Base-by-base conservation (phyloP, 1,139 yeast genomes). In the Diutina siamensis region DNA sequence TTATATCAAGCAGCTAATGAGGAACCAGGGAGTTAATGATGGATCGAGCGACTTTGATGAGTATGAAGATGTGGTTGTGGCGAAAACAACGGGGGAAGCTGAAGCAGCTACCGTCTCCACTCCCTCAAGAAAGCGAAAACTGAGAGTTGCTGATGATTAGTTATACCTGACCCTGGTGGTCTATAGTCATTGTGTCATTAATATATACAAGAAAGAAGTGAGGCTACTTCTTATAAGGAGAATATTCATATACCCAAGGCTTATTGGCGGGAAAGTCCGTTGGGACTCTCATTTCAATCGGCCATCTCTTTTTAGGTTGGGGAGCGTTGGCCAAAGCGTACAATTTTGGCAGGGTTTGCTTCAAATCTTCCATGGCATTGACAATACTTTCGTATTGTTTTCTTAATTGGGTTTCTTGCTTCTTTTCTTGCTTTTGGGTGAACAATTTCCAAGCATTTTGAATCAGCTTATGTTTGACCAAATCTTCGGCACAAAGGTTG, bases 211-310 rank as follows among this genome's bases (percentile, higher is more conserved):
- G 42, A 15, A 4, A 25, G 17, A 36, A 21, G 28, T 10, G 13
- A 36, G 40, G 2, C 15, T 38, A 38, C 42, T 38, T 38, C 32
- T 38, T 22, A 27, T 21, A 38, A n/a, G 42, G 42, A 38, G 42
- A 13, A 56, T 68, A 85, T 53, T 81, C 78, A 57, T 78, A 76
- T 48, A 80, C 78, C 97, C 97, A 89, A 27, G 86, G 72, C 51
- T 76, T 73, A 56, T 77, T 79, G 36, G 97, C 83, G n/a, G 98
- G 98, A 51, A 71, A 86, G 48, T 88, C 94, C 1, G 95, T 84
- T 32, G 98, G 97, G 4, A 85, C 78, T 58, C 94, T 76, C 66
- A 87, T 62, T 56, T 89, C 96, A 56, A 82, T 61, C 8, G 94
- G 92, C 59, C 80, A 83, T 55, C 79, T 68, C 44, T 40, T 46